Conservation (phyloP, 345 rosid species). For the Carallia brachiata region DNA sequence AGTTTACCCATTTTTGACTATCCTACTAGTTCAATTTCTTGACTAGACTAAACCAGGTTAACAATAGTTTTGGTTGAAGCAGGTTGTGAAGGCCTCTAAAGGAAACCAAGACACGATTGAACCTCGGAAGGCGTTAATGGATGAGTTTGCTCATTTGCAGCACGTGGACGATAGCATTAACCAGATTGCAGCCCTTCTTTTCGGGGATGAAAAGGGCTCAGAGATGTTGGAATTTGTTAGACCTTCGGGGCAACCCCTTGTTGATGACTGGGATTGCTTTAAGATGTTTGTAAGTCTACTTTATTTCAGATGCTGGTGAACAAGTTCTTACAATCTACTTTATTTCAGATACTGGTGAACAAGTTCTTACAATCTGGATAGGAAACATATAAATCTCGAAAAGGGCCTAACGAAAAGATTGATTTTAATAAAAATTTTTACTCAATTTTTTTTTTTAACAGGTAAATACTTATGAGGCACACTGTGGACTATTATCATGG, state of each 20-base stretch:
- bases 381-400: background rate
- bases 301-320: background rate
- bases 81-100: conserved; percentile 39
- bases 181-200: conserved; percentile 23
- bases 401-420: background rate
- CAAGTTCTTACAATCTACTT: no score
- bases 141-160: conserved; percentile 24
- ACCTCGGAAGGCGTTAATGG: conserved; percentile 34
- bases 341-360: no score
- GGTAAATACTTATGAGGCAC: conserved; percentile 42
- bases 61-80: background rate
- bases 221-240: conserved; percentile 34
- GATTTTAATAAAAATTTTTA: background rate
- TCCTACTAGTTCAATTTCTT: background rate
- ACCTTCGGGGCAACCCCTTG: conserved; percentile 51
- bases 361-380: no score
- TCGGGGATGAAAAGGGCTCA: conserved; percentile 28
- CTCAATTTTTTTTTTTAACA: no score
- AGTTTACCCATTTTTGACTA: background rate
- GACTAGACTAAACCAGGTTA: no score
- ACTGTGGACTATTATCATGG: conserved; percentile 41
- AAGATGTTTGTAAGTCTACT: conserved; percentile 39
- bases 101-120: conserved; percentile 41
- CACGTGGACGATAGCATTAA: conserved; percentile 41
- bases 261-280: conserved; percentile 68